Percentiles rank a stretch among this genome's conserved stretches.
phyloP scores from a whole-genome alignment of 805 yeast genomes.

The Saccharomyces jurei region DNA sequence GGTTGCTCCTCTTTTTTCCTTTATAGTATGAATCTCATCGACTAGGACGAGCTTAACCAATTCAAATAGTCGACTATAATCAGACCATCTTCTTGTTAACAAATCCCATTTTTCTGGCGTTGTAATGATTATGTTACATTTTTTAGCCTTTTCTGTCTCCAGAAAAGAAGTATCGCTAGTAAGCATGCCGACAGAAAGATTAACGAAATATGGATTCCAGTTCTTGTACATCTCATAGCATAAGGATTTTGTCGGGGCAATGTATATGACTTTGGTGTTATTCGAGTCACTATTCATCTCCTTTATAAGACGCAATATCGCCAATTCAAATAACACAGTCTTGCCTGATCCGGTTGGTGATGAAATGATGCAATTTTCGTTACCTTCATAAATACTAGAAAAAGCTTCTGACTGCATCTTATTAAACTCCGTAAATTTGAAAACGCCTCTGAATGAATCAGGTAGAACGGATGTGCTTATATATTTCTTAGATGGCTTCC shows the following conservation, averaged over 20 bases:
- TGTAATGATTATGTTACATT: conserved; percentile 45
- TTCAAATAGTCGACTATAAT: conserved; percentile 34
- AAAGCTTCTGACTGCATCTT: conserved; percentile 45
- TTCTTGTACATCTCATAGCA: conserved; percentile 42
- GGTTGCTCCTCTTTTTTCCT: conserved; percentile 41
- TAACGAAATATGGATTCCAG: conserved; percentile 39
- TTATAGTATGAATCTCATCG: conserved; percentile 42
- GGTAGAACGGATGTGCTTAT: conserved; percentile 27
- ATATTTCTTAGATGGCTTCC: neutral
- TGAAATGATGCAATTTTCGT: conserved; percentile 39
- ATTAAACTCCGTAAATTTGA: conserved; percentile 30
- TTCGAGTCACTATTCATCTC: conserved; percentile 2
- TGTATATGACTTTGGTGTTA: conserved; percentile 34
- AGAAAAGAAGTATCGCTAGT: conserved; percentile 46
- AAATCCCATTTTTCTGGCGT: conserved; percentile 62
- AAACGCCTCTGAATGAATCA: conserved; percentile 27
- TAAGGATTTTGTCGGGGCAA: conserved; percentile 55
- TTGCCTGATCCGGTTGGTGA: conserved; percentile 58
- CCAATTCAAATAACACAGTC: conserved; percentile 47
- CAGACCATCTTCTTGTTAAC: conserved; percentile 44
- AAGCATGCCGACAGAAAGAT: conserved; percentile 40
- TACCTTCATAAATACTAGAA: conserved; percentile 28
- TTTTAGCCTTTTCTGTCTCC: conserved; percentile 39
- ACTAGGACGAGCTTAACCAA: conserved; percentile 38
- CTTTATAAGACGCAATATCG: conserved; percentile 35